Evolutionary conservation across 805 yeast genomes (phyloP).

Genomic region (Cyberlindnera amylophila): DNA sequence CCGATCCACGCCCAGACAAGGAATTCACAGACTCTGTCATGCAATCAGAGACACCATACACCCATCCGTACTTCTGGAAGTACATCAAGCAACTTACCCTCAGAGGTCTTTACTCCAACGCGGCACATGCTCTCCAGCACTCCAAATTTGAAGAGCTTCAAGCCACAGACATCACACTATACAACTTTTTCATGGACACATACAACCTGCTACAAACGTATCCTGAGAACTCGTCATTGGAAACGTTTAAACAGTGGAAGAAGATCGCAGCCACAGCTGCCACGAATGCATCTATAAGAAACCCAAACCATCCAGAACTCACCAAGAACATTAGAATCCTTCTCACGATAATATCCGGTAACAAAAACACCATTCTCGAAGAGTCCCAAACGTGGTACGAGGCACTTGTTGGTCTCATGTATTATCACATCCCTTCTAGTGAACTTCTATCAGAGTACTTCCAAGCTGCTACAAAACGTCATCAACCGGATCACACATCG

Average conservation of each 20-base stretch:
- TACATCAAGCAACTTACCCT: conserved; percentile 51
- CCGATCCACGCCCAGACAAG: conserved; percentile 62
- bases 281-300: conserved; percentile 22
- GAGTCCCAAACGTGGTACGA: conserved; percentile 68
- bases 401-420: conserved; percentile 48
- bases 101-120: conserved; percentile 60
- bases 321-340: conserved; percentile 30
- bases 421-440: conserved; percentile 56
- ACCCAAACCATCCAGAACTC: conserved; percentile 15
- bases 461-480: conserved; percentile 30
- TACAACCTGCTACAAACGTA: conserved; percentile 32
- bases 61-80: conserved; percentile 58
- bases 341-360: conserved; percentile 34
- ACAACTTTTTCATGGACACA: conserved; percentile 33
- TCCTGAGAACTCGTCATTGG: conserved; percentile 30
- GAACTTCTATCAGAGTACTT: conserved; percentile 41
- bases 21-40: conserved; percentile 45
- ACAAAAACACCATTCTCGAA: conserved; percentile 42
- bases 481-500: conserved; percentile 36
- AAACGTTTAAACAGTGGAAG: conserved; percentile 37
- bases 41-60: conserved; percentile 41
- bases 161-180: conserved; percentile 18
- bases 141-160: conserved; percentile 41
- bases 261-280: conserved; percentile 25
- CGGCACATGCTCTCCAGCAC: conserved; percentile 42